These are phyloP conservation scores for Westerdykella sp. DNA, from an alignment of 2,329 filamentous ascomycete genomes.

Conservation along the genomic window DNA sequence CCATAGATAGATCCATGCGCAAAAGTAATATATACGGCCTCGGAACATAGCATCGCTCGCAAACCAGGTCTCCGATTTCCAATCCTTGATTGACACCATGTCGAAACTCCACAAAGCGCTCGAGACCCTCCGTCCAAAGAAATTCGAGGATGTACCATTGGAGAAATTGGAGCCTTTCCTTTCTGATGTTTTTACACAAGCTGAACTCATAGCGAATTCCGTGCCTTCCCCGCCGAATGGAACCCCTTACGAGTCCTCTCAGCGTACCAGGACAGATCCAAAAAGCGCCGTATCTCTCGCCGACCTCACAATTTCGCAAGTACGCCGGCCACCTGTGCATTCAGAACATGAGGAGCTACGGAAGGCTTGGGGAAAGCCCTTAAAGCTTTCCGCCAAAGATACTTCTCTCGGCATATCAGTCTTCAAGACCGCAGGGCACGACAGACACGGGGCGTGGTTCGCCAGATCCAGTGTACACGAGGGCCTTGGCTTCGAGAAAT, in stretches of 20 bases:
- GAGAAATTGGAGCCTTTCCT: slow-evolving; percentile 39
- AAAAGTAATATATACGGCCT: no score
- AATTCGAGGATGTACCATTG: slow-evolving; percentile 42
- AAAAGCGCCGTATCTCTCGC: slow-evolving; percentile 46
- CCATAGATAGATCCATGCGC: no score
- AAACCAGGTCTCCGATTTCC: no score
- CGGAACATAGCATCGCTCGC: no score
- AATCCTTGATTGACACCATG: slow-evolving; percentile 13
- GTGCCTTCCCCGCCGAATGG: slow-evolving; percentile 56
- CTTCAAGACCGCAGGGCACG: slow-evolving; percentile 72
- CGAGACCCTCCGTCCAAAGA: slow-evolving; percentile 38
- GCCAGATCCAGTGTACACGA: slow-evolving; percentile 76
- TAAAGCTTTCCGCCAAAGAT: slow-evolving; percentile 64
- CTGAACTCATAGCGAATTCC: slow-evolving; percentile 68
- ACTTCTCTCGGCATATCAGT: slow-evolving; percentile 72
- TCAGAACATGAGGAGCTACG: slow-evolving; percentile 57
- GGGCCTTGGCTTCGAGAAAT: slow-evolving; percentile 68
- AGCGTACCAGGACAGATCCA: slow-evolving; percentile 54
- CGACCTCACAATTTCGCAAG: slow-evolving; percentile 49
- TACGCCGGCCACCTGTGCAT: slow-evolving; percentile 45
- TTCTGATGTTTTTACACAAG: slow-evolving; percentile 44
- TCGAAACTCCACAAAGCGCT: slow-evolving; percentile 43
- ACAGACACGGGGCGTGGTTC: slow-evolving; percentile 86
- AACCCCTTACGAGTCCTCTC: slow-evolving; percentile 40
- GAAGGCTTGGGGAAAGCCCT: slow-evolving; percentile 77